phyloP scores from a whole-genome alignment of 2,329 filamentous ascomycete species.

The Alternaria angustiovoidea region DNA sequence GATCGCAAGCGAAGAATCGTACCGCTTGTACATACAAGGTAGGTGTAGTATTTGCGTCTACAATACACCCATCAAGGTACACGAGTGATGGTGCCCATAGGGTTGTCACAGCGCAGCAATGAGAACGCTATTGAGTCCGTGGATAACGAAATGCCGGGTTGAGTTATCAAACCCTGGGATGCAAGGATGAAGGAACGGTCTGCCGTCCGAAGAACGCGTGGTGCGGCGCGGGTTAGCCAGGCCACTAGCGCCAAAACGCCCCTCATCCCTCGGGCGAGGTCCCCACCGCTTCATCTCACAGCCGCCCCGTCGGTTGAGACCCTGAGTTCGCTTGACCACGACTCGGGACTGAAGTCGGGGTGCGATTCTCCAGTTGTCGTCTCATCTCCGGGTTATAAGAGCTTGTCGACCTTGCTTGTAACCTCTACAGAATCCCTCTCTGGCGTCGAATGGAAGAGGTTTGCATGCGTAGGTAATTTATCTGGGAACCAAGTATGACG shows the following conservation, averaged over 20 bases:
- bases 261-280: neutral
- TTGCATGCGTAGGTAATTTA: too few relatives aligned
- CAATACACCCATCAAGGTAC: too few relatives aligned
- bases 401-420: accelerated
- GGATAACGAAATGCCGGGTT: too few relatives aligned
- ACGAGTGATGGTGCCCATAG: neutral
- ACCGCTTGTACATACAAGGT: neutral
- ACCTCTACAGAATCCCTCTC: accelerated
- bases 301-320: neutral
- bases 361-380: neutral
- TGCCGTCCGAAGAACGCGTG: neutral
- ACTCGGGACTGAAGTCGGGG: neutral
- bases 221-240: neutral
- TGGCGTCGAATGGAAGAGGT: too few relatives aligned
- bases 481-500: too few relatives aligned
- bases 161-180: neutral
- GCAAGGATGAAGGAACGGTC: neutral
- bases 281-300: neutral
- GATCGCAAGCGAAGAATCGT: neutral
- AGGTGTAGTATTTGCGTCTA: neutral
- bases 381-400: accelerated
- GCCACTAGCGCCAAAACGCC: neutral
- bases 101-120: neutral
- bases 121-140: too few relatives aligned
- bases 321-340: neutral